phyloP scores from a whole-genome alignment of 331 rosid species.

The Arachis monticola region DNA sequence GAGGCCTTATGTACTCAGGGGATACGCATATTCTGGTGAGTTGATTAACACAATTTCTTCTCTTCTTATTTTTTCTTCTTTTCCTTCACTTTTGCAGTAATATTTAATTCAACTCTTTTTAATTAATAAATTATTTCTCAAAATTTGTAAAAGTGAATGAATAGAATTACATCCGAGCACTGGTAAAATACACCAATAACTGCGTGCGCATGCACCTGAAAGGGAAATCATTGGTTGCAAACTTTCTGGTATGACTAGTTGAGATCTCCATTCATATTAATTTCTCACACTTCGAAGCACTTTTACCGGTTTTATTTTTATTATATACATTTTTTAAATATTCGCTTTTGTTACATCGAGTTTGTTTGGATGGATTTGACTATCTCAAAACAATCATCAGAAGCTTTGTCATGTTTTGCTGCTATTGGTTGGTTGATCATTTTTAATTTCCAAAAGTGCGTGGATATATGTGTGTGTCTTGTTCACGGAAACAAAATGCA shows the following conservation, averaged over 20 bases:
- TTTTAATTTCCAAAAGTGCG: background rate
- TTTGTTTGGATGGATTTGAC: too few relatives aligned
- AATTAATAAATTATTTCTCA: too few relatives aligned
- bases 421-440: background rate
- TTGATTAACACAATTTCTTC: background rate
- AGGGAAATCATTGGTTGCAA: background rate
- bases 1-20: slow-evolving; percentile 63
- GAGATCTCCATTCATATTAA: background rate
- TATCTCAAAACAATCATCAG: background rate
- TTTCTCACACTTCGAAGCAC: background rate
- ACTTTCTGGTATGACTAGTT: background rate
- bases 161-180: too few relatives aligned
- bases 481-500: background rate
- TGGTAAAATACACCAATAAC: background rate
- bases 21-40: slow-evolving; percentile 87
- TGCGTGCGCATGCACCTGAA: background rate
- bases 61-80: background rate
- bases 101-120: too few relatives aligned
- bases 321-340: background rate
- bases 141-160: background rate
- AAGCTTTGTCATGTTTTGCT: background rate
- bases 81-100: background rate
- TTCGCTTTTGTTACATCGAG: background rate
- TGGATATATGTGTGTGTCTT: background rate
- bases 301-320: background rate